phyloP scores from a whole-genome alignment of 208 protist species.

The Balamuthia mandrillaris region DNA sequence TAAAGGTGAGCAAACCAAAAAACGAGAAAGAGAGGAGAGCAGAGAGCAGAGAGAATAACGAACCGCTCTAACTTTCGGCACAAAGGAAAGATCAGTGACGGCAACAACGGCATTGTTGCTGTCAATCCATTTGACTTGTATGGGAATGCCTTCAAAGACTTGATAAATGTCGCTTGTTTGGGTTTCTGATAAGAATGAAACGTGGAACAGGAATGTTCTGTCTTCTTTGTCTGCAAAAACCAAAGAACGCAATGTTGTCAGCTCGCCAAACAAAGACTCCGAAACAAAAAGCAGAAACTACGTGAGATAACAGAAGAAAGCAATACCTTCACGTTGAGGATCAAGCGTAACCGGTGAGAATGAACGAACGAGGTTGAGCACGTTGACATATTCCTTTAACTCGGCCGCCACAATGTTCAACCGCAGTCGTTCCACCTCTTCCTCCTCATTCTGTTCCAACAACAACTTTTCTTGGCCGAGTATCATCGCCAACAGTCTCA shows the following conservation, averaged over 20 bases:
- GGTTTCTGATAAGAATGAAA: neutral
- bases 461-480: too few relatives aligned
- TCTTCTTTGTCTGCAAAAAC: neutral
- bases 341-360: too few relatives aligned
- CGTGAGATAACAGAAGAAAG: too few relatives aligned
- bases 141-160: neutral
- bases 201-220: neutral
- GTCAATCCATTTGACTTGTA: constrained; percentile 16
- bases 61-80: too few relatives aligned
- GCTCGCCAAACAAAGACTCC: too few relatives aligned
- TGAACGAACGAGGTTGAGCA: neutral
- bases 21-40: too few relatives aligned
- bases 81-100: neutral
- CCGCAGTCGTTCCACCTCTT: neutral
- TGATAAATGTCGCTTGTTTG: neutral
- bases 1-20: too few relatives aligned
- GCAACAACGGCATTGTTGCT: neutral
- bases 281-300: too few relatives aligned
- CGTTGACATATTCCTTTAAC: constrained; percentile 10
- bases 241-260: too few relatives aligned
- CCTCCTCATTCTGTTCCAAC: neutral
- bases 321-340: too few relatives aligned
- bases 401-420: neutral
- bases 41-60: too few relatives aligned
- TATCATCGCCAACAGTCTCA: neutral